phyloP scores from a whole-genome alignment of 1,139 yeast species.

The Groenewaldozyma sp. region DNA sequence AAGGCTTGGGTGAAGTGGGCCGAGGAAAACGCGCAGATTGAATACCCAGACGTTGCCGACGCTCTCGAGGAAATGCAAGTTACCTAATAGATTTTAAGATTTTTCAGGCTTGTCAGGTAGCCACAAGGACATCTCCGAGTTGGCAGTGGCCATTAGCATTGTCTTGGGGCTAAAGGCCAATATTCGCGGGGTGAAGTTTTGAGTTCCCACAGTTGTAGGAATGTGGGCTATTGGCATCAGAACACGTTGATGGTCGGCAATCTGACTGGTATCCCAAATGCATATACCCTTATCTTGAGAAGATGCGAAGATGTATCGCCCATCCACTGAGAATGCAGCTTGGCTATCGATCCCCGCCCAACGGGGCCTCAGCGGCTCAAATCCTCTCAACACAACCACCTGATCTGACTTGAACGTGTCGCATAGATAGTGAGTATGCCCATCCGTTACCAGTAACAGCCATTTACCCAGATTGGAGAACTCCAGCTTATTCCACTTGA shows the following conservation, averaged over 20 bases:
- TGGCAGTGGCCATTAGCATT: conserved; percentile 75
- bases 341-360: conserved; percentile 25
- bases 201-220: conserved; percentile 27
- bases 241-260: conserved; percentile 22
- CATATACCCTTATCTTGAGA: conserved; percentile 48
- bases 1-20: conserved; percentile 64
- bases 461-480: conserved; percentile 76
- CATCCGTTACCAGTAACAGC: conserved; percentile 55
- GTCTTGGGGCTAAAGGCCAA: conserved; percentile 70
- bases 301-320: conserved; percentile 56
- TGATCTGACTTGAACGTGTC: conserved; percentile 66
- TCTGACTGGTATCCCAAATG: conserved; percentile 44
- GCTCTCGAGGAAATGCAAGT: conserved; percentile 10
- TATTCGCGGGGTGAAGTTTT: conserved; percentile 37
- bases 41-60: conserved; percentile 49
- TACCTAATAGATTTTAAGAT: conserved; percentile 26
- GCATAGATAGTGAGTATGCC: conserved; percentile 45
- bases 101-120: conserved; percentile 22
- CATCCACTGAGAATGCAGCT: conserved; percentile 76
- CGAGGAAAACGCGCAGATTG: conserved; percentile 55
- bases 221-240: conserved; percentile 20
- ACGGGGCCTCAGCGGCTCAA: conserved; percentile 30
- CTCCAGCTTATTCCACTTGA: conserved; percentile 58
- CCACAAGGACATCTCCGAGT: conserved; percentile 40
- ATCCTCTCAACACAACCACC: conserved; percentile 44